Evolutionary conservation across 257 asterid species (phyloP).

Genomic region (Anisodus acutangulus): DNA sequence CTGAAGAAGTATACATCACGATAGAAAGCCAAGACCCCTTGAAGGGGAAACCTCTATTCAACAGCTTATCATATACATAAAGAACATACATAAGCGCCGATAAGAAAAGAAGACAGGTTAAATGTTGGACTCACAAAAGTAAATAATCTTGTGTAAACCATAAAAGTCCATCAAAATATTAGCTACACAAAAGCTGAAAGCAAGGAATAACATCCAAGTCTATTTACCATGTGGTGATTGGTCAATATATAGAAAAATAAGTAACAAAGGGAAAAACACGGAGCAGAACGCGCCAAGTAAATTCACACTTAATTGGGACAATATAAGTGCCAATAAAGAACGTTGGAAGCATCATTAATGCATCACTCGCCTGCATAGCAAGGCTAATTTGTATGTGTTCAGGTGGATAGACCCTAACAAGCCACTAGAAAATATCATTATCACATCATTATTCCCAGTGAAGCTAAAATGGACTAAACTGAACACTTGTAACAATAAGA

Average conservation of each 20-base stretch:
- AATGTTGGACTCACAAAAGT: background rate
- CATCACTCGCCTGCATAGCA: background rate
- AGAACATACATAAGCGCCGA: background rate
- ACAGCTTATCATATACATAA: background rate
- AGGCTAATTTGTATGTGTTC: background rate
- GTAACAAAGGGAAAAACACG: background rate
- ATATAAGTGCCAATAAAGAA: background rate
- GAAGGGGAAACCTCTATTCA: slow-evolving; percentile 6
- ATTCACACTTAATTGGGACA: background rate
- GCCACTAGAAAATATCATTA: background rate
- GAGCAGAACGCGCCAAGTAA: background rate
- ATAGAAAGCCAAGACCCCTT: background rate
- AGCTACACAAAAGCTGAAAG: background rate
- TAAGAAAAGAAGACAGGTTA: background rate
- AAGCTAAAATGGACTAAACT: background rate
- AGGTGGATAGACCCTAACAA: background rate
- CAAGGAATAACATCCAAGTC: background rate
- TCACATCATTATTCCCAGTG: background rate
- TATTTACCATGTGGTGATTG: slow-evolving; percentile 6
- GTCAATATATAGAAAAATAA: background rate
- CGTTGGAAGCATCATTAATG: background rate
- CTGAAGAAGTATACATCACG: background rate
- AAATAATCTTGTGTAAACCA: background rate
- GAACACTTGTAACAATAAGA: background rate
- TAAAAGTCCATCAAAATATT: background rate